Percentiles rank a stretch among this genome's conserved stretches.
These are phyloP conservation scores for Penicillium sp. DNA, from an alignment of 2,329 filamentous ascomycete genomes.

Conservation along the genomic window DNA sequence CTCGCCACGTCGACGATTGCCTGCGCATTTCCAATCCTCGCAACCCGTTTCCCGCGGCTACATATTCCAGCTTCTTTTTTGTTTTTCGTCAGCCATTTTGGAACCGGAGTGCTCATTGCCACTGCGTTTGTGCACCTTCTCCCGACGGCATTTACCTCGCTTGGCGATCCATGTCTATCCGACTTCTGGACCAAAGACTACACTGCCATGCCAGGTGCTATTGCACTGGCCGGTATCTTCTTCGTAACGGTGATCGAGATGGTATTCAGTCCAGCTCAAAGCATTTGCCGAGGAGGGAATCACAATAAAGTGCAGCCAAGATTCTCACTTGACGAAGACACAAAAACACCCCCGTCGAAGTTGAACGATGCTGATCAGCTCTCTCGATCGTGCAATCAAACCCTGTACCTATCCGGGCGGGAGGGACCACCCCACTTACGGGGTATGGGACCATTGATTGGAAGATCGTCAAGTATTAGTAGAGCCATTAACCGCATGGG, in stretches of 20 bases:
- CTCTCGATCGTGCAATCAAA: neutral
- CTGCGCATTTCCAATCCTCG: constrained; percentile 43
- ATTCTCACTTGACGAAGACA: neutral
- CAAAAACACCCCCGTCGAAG: too few relatives aligned
- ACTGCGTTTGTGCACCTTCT: constrained; percentile 45
- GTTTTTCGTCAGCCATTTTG: constrained; percentile 44
- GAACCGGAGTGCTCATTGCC: constrained; percentile 45
- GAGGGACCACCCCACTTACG: constrained; percentile 20
- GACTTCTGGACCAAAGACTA: constrained; percentile 44
- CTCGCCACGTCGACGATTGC: constrained; percentile 36
- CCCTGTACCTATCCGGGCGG: constrained; percentile 1
- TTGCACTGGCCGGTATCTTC: constrained; percentile 43
- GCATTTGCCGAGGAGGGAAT: constrained; percentile 23
- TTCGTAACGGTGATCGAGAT: constrained; percentile 51
- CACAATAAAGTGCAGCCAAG: neutral
- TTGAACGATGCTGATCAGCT: too few relatives aligned
- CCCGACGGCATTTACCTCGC: constrained; percentile 45
- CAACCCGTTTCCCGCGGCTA: constrained; percentile 31
- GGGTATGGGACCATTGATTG: constrained; percentile 25
- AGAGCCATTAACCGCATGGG: constrained; percentile 27
- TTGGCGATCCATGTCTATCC: constrained; percentile 51
- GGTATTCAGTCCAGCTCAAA: constrained; percentile 44
- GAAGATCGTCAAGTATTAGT: constrained; percentile 28
- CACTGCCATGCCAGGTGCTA: constrained; percentile 46
- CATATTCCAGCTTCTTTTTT: constrained; percentile 40